A percentile compares a stretch with the other conserved stretches of the same genome.
phyloP scores from a whole-genome alignment of 2,329 filamentous ascomycete species.

The Neopestalotiopsis clavispora region DNA sequence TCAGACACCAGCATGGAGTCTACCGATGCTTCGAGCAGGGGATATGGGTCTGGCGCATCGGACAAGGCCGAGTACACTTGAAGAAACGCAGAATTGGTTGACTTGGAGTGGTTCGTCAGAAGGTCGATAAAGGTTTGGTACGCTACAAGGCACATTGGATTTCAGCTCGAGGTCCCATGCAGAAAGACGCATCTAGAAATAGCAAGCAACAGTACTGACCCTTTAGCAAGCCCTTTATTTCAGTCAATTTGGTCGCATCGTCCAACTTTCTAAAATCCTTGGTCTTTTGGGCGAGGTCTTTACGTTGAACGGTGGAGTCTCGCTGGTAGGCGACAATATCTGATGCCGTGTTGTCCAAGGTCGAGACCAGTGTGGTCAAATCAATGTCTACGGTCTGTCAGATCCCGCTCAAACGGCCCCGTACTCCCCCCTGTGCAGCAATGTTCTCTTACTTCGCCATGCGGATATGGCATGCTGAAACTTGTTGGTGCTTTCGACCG shows the following conservation, averaged over 20 bases:
- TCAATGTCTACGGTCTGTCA: slow-evolving; percentile 72
- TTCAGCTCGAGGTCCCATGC: neutral
- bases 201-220: slow-evolving; percentile 51
- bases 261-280: slow-evolving; percentile 97
- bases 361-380: slow-evolving; percentile 80
- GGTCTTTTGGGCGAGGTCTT: slow-evolving; percentile 98
- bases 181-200: neutral
- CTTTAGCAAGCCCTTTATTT: slow-evolving; percentile 90
- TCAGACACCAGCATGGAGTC: slow-evolving; percentile 92
- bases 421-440: slow-evolving; percentile 15
- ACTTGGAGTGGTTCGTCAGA: slow-evolving; percentile 93
- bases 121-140: slow-evolving; percentile 98
- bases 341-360: slow-evolving; percentile 89
- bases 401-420: slow-evolving; percentile 16
- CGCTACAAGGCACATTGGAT: slow-evolving; percentile 54
- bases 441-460: slow-evolving; percentile 77
- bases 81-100: slow-evolving; percentile 89
- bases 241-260: slow-evolving; percentile 78
- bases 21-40: slow-evolving; percentile 92
- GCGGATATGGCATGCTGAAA: slow-evolving; percentile 95
- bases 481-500: slow-evolving; percentile 75
- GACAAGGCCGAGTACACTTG: slow-evolving; percentile 92
- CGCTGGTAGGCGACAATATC: slow-evolving; percentile 93
- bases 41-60: slow-evolving; percentile 95
- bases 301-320: slow-evolving; percentile 93